These are phyloP conservation scores for Leptoxyphium fumago DNA, from an alignment of 2,329 filamentous ascomycete species.

Conservation along the genomic window DNA sequence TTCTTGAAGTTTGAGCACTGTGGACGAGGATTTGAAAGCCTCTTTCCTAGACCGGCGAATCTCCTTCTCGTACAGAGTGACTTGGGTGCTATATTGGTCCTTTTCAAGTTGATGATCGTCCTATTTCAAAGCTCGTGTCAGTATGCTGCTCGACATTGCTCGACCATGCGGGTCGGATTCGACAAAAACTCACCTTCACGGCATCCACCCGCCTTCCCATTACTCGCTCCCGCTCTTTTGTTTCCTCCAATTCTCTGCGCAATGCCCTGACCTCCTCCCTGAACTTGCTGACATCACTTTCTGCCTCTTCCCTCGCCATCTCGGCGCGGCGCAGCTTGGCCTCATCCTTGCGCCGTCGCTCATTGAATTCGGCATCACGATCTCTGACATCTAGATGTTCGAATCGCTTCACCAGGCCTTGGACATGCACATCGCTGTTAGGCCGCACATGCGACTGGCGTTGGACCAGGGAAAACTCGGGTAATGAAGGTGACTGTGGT, in stretches of 20 bases:
- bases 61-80: slow-evolving; percentile 54
- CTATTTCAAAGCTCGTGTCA: slow-evolving; percentile 30
- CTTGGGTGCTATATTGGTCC: slow-evolving; percentile 33
- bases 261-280: slow-evolving; percentile 45
- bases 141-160: slow-evolving; percentile 18
- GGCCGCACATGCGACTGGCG: slow-evolving; percentile 31
- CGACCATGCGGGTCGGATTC: slow-evolving; percentile 11
- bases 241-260: slow-evolving; percentile 47
- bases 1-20: slow-evolving; percentile 56
- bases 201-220: slow-evolving; percentile 53
- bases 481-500: slow-evolving; percentile 17
- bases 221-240: slow-evolving; percentile 49
- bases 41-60: slow-evolving; percentile 56
- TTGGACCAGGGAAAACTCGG: slow-evolving; percentile 15
- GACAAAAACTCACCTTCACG: slow-evolving; percentile 45
- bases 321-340: slow-evolving; percentile 29
- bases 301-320: slow-evolving; percentile 46
- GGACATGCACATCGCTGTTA: slow-evolving; percentile 37
- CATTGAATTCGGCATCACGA: slow-evolving; percentile 23
- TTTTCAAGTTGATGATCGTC: slow-evolving; percentile 57
- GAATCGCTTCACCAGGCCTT: slow-evolving; percentile 52
- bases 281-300: slow-evolving; percentile 49
- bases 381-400: slow-evolving; percentile 48
- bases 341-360: slow-evolving; percentile 29
- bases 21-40: slow-evolving; percentile 58